Evolutionary conservation across 1,284 basidiomycete genomes (phyloP), one percentile per base, ranked within the genome.

Genomic region (Trametes sp.): DNA sequence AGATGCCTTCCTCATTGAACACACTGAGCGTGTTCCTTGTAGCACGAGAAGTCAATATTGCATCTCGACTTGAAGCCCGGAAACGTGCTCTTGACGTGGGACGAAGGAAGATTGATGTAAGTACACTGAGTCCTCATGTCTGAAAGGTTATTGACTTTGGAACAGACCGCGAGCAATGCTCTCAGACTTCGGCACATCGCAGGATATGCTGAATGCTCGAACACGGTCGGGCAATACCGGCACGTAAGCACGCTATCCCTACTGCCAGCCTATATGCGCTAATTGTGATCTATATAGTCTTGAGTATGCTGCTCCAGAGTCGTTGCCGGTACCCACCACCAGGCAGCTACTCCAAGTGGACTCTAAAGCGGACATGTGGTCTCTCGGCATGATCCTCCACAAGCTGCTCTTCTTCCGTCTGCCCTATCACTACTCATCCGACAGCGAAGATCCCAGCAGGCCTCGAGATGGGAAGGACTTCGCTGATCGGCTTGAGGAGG

Each of bases 1-100:
- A 4, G 3, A 28, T 13, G 38, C 38, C 14, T 1, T 28, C 16
- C 4, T 24, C 14, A 8, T 16, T 24, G 11, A 2, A 13, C 24
- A 1, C 11, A 16, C n/a, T 26, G 4, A 19, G 13, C 24, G 6
- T 4, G 19, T 23, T 28, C 13, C 21, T 19, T 26, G 4, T 41
- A 95, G 93, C 94, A 96, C 69, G 84, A 89, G 63, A 90, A 87
- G 70, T 92, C 92, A 0, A 94, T 98, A 44, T 74, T 98, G 33
- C 96, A 98, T 74, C 85, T 98, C 5, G 96, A 98, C 72, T 78
- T 97, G 65, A 97, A 98, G 75, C 95, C 95, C 14, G 95, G 93
- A 6, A 98, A 98, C 70, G 93, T 98, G 2, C 79, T 98, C 6
- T 76, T 98, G 46, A 96, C 96, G 13, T 95, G 93, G 89, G 95